Conservation (phyloP, 225 moss, liverwort and hornwort genomes). For the Rhytidiadelphus loreus region DNA sequence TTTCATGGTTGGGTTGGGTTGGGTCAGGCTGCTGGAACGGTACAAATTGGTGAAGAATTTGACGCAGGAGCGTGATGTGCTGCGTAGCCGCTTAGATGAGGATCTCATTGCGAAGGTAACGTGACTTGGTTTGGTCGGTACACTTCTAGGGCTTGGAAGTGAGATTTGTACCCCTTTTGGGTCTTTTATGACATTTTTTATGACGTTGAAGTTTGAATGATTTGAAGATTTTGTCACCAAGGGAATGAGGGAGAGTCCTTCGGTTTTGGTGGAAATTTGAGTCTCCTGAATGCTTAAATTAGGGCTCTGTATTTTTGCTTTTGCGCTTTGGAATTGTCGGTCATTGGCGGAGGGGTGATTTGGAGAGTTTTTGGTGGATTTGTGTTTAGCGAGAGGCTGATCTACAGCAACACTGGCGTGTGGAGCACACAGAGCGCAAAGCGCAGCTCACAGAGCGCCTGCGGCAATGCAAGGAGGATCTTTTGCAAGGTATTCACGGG, state of each 20-base stretch:
- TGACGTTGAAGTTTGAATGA: not conserved
- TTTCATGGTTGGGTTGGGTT: not conserved
- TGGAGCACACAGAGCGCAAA: constrained; percentile 65
- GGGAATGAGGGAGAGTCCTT: not conserved
- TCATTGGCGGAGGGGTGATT: not conserved
- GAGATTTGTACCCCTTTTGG: not conserved
- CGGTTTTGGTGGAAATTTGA: not conserved
- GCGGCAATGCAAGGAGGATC: constrained; percentile 51
- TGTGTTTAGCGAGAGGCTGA: constrained; percentile 70
- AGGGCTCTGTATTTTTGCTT: not conserved
- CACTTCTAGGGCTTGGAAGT: not conserved
- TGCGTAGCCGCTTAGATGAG: constrained; percentile 64
- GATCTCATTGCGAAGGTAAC: constrained; percentile 68
- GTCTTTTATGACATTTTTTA: no score
- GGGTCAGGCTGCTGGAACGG: constrained; percentile 58
- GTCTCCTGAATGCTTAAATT: not conserved
- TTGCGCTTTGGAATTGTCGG: not conserved
- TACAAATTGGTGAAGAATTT: constrained; percentile 62
- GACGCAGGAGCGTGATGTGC: constrained; percentile 58
- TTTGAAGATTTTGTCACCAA: not conserved
- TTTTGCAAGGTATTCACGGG: constrained; percentile 46
- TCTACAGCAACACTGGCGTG: constrained; percentile 79
- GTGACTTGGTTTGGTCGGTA: not conserved
- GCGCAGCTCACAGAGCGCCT: constrained; percentile 59
- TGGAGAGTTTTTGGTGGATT: not conserved